phyloP scores from a whole-genome alignment of 176 grass and related monocot species.

The Triticum dicoccoides region DNA sequence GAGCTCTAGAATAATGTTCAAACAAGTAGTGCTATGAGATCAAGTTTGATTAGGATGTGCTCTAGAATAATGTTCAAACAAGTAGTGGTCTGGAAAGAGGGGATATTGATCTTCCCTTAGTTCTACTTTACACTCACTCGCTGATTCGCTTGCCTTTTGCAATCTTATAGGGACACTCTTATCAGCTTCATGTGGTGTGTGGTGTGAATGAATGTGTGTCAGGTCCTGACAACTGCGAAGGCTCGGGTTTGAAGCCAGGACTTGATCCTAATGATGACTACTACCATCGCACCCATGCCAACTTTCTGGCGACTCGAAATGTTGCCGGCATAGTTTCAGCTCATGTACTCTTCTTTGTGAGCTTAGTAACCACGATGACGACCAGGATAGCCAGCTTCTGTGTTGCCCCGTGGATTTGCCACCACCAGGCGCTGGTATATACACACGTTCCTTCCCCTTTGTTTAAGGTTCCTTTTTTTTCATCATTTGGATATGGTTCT shows the following conservation, averaged over 20 bases:
- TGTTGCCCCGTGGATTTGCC: slow-evolving; percentile 2
- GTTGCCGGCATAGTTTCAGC: neutral
- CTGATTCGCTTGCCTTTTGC: too few species aligned
- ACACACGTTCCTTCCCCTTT: neutral
- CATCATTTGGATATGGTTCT: neutral
- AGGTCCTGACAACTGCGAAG: neutral
- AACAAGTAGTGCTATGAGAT: too few species aligned
- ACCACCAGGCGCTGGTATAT: neutral
- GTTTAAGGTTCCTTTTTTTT: neutral
- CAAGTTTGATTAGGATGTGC: too few species aligned
- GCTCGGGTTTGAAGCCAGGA: neutral
- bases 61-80: too few species aligned
- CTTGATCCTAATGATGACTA: neutral
- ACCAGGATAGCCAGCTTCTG: neutral
- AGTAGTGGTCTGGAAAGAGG: too few species aligned
- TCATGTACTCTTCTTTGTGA: neutral
- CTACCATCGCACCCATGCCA: neutral
- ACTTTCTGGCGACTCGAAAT: neutral
- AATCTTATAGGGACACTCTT: neutral
- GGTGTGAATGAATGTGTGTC: neutral
- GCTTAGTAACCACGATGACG: neutral
- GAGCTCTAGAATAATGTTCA: too few species aligned
- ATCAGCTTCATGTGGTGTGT: slow-evolving; percentile 4
- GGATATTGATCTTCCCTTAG: too few species aligned
- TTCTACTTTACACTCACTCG: too few species aligned